Conservation (phyloP, 139 green algal genomes). For the Chlorella sp. region DNA sequence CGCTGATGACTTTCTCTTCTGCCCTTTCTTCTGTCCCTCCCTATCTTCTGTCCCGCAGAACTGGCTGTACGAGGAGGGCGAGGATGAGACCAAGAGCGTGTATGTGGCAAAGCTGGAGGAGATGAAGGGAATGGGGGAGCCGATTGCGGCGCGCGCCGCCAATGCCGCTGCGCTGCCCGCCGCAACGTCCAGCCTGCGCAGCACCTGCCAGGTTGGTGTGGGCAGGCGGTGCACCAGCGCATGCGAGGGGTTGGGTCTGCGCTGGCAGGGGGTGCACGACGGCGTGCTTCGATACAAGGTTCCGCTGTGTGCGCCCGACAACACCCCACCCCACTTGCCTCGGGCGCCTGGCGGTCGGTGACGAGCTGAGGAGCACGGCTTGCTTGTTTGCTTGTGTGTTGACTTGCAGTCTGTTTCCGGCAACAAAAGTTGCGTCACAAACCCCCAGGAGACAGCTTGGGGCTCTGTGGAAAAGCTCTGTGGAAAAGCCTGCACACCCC, state of each 20-base stretch:
- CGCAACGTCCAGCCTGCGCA: conserved; percentile 40
- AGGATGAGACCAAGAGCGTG: conserved; percentile 93
- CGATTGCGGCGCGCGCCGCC: conserved; percentile 67
- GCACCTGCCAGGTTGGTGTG: conserved; percentile 21
- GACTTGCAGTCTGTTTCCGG: too few species aligned
- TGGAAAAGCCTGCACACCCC: too few species aligned
- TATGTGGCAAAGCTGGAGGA: conserved; percentile 93
- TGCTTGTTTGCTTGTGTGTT: too few species aligned
- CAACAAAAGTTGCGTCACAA: too few species aligned
- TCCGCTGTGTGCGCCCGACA: too few species aligned
- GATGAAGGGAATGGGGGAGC: conserved; percentile 75
- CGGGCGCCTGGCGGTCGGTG: too few species aligned
- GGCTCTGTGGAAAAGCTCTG: too few species aligned
- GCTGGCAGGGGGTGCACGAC: conserved; percentile 14
- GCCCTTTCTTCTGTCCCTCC: background rate
- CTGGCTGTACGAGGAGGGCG: conserved; percentile 99
- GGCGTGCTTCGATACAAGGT: too few species aligned
- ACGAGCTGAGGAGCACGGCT: too few species aligned
- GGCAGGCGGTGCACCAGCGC: background rate
- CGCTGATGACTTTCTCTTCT: background rate
- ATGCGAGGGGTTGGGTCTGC: background rate
- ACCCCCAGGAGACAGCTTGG: too few species aligned
- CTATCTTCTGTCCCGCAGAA: conserved; percentile 80
- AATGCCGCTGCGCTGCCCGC: conserved; percentile 48
- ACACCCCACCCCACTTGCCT: too few species aligned